Evolutionary conservation across 768 basidiomycete species (phyloP).

Genomic region (Candolleomyces efflorescens): DNA sequence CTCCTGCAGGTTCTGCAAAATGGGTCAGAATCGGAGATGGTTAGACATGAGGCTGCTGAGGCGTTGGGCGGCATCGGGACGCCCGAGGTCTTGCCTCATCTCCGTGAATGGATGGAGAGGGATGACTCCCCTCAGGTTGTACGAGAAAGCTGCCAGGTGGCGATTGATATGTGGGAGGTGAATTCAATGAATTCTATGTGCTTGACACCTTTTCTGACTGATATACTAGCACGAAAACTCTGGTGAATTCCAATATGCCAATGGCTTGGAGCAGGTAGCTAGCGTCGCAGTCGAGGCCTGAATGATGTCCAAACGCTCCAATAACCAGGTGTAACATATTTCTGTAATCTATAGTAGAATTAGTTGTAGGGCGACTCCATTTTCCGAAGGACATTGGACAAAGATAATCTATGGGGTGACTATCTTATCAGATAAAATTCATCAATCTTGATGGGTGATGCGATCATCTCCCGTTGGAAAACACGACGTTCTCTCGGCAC

Average conservation of each 20-base stretch:
- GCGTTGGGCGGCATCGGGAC: constrained; percentile 97
- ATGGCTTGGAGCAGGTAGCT: constrained; percentile 26
- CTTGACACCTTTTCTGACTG: background rate
- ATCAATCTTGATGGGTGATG: too few species aligned
- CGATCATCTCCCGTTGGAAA: too few species aligned
- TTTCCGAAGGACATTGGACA: too few species aligned
- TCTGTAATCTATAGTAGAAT: too few species aligned
- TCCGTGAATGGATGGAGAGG: constrained; percentile 79
- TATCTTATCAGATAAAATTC: too few species aligned
- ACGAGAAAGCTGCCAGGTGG: constrained; percentile 92
- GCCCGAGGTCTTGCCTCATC: constrained; percentile 81
- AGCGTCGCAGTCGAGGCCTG: constrained; percentile 7
- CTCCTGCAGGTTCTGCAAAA: constrained; percentile 77
- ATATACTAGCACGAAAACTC: constrained; percentile 69
- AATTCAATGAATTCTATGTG: constrained; percentile 13
- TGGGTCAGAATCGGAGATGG: constrained; percentile 84
- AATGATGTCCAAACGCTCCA: background rate
- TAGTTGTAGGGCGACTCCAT: too few species aligned
- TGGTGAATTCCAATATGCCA: constrained; percentile 74
- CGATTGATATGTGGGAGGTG: constrained; percentile 97
- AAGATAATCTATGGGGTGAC: too few species aligned
- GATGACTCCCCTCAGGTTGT: constrained; percentile 86
- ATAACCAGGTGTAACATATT: background rate
- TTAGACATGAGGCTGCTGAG: constrained; percentile 97
- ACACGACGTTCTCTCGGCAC: too few species aligned